Percentiles rank a stretch among this genome's conserved stretches.
Evolutionary conservation across 2,329 filamentous ascomycete species (phyloP).

Genomic region (Magnaporthiopsis incrustans): DNA sequence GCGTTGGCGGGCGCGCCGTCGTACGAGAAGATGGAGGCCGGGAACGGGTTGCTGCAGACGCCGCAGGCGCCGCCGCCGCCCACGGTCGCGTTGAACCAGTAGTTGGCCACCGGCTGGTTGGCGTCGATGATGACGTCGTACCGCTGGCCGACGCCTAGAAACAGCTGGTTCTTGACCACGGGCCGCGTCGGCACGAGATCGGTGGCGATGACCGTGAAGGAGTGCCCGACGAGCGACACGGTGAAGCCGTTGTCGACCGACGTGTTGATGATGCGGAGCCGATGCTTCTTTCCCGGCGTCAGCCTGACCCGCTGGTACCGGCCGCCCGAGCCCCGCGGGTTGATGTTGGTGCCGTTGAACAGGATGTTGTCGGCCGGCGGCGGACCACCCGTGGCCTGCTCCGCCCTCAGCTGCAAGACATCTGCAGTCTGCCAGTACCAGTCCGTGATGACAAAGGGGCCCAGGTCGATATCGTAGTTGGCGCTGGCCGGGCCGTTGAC

Average conservation of each 20-base stretch:
- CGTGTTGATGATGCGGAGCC: conserved; percentile 39
- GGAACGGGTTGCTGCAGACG: conserved; percentile 15
- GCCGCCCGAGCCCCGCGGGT: conserved; percentile 18
- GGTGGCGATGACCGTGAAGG: conserved; percentile 37
- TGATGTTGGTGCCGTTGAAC: conserved; percentile 32
- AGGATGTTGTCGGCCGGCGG: conserved; percentile 27
- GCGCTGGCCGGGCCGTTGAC: conserved; percentile 39
- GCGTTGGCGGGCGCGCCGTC: conserved; percentile 19
- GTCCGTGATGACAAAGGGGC: conserved; percentile 39
- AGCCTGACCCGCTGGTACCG: conserved; percentile 22
- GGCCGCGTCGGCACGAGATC: conserved; percentile 44
- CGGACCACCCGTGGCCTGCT: conserved; percentile 14
- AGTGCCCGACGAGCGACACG: conserved; percentile 40
- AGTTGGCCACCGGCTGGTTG: conserved; percentile 12
- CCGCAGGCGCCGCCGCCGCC: conserved; percentile 12
- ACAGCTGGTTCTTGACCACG: conserved; percentile 39
- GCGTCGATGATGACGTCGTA: conserved; percentile 39
- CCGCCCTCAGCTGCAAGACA: conserved; percentile 14
- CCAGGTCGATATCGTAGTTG: conserved; percentile 47
- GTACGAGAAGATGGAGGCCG: conserved; percentile 30
- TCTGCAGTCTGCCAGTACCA: conserved; percentile 31
- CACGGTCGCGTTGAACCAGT: conserved; percentile 16
- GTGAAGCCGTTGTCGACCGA: conserved; percentile 39
- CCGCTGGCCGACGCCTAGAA: conserved; percentile 38
- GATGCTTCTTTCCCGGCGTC: conserved; percentile 34